Percentiles rank a stretch among this genome's conserved stretches.
These are phyloP conservation scores for Debaryomycetaceae sp. DNA, from an alignment of 1,139 yeast species.

Conservation along the genomic window DNA sequence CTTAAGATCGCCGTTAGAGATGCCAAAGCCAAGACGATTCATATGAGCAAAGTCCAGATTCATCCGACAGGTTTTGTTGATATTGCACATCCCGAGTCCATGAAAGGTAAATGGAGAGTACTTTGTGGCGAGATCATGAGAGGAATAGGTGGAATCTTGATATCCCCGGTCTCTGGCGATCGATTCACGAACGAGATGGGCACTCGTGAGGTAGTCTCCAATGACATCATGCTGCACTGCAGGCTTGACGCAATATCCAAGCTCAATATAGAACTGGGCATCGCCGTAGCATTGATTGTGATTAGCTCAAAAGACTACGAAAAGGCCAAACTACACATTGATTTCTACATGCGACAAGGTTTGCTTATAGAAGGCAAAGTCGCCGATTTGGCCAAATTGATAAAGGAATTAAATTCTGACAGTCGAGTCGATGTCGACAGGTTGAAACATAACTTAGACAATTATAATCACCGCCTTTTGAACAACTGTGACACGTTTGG, in stretches of 20 bases:
- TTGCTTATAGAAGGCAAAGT: conserved; percentile 24
- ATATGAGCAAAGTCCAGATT: conserved; percentile 37
- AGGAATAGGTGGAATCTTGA: conserved; percentile 37
- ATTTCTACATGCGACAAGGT: conserved; percentile 26
- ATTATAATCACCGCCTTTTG: conserved; percentile 10
- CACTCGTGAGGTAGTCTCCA: conserved; percentile 34
- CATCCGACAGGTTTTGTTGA: conserved; percentile 41
- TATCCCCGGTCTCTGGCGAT: conserved; percentile 27
- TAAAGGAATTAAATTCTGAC: conserved; percentile 13
- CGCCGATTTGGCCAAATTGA: conserved; percentile 16
- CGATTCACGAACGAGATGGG: conserved; percentile 33
- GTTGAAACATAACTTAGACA: conserved; percentile 7
- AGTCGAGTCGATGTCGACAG: conserved; percentile 1
- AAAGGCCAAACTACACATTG: conserved; percentile 27
- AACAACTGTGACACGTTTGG: conserved; percentile 16
- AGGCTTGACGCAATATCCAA: conserved; percentile 9
- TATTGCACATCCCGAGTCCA: conserved; percentile 10
- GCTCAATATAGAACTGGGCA: conserved; percentile 8
- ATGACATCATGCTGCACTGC: conserved; percentile 21
- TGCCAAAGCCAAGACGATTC: conserved; percentile 27
- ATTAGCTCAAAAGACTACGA: conserved; percentile 23
- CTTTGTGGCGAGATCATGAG: conserved; percentile 37
- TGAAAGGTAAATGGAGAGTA: conserved; percentile 23
- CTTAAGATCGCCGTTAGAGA: conserved; percentile 31
- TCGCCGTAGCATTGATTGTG: conserved; percentile 21